Evolutionary conservation across 176 grass and related monocot species (phyloP), one percentile per base, ranked within the genome.

Genomic region (Bromus sterilis): DNA sequence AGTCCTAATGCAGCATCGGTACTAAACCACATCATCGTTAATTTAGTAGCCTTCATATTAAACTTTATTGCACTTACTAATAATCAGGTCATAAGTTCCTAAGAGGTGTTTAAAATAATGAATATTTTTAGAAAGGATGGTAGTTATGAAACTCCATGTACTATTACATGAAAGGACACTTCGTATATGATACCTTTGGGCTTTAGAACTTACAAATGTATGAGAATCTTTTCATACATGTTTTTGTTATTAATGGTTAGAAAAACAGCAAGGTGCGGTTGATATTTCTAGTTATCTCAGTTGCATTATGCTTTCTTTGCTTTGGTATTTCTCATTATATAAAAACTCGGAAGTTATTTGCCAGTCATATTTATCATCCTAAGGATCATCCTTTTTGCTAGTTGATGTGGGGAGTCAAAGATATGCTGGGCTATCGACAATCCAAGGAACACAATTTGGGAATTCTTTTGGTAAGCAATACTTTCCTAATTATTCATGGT

Each of bases 371-470:
- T n/a, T 78, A 44, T 58, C 4, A 32, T 15, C 33, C 29, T 65
- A 44, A 37, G 0, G 9, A 18, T 81, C 61, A 41, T 67, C 63
- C 82, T 65, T 31, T 80, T 75, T 91, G 57, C 21, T 74, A 99
- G 97, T 87, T 96, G 68, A 71, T 96, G 40, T 96, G 97, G 97
- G 88, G 87, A 85, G 80, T 74, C 36, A 77, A 88, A 80, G 87
- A 90, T 61, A 84, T 81, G 40, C 35, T 85, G n/a, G 73, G 86
- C 41, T 73, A 78, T 66, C 77, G 13, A 76, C 89, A 84, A 70
- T 66, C 71, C 42, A 88, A 84, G 88, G 93, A 99, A 63, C 89
- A 93, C 18, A 99, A 93, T 88, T 91, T 99, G 87, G 97, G 97
- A 41, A 88, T 99, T 90, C 91, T 95, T 91, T 88, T 99, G 91